Base-by-base conservation (phyloP, 208 protist genomes). In the Herpetomonas samuelpessoai region DNA sequence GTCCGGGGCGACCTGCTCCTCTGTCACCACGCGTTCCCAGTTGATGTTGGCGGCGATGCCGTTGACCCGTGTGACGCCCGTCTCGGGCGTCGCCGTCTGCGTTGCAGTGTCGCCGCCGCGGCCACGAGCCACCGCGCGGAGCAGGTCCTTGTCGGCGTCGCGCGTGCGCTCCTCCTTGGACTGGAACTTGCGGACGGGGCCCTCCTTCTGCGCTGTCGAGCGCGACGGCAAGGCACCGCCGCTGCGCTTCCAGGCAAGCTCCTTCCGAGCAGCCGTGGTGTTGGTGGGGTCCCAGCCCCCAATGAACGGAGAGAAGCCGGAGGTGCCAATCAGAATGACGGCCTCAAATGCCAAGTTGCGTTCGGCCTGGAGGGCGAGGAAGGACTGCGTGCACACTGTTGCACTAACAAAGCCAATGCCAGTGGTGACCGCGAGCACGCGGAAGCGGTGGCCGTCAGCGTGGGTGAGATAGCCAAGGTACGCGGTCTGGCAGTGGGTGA, bases 251-350 rank as follows among this genome's bases (percentile, higher is more conserved):
- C 7, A 26, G 10, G 38, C 22, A 12, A 19, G 14, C 26, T 53
- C 29, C 16, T 12, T 21, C 4, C 6, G 3, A 7, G 28, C 46
- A 10, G 50, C 41, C 3, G 64, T 48, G 18, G 74, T 81, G 69
- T 81, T 75, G 27, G 72, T 76, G 12, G 81, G 81, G 30, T 88
- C 62, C 58, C 62, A 81, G 12, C 81, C 81, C 6, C 81, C 81
- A 19, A 79, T 38, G 58, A 82, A 72, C 44, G 81, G 81, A 38
- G 81, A 88, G 45, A 83, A 80, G 21, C 81, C 68, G 14, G 76
- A 73, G n/a, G 76, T 88, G 27, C 81, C 81, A 14, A 84, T 62
- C 51, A 71, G 81, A 12, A 88, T 68, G 25, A 88, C 64, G n/a
- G 60, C 56, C 30, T 57, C 55, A 39, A 71, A 76, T 19, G 35